Percentiles rank a stretch among this genome's conserved stretches.
phyloP scores from a whole-genome alignment of 768 basidiomycete species.

The Rhodotorula taiwanensis region DNA sequence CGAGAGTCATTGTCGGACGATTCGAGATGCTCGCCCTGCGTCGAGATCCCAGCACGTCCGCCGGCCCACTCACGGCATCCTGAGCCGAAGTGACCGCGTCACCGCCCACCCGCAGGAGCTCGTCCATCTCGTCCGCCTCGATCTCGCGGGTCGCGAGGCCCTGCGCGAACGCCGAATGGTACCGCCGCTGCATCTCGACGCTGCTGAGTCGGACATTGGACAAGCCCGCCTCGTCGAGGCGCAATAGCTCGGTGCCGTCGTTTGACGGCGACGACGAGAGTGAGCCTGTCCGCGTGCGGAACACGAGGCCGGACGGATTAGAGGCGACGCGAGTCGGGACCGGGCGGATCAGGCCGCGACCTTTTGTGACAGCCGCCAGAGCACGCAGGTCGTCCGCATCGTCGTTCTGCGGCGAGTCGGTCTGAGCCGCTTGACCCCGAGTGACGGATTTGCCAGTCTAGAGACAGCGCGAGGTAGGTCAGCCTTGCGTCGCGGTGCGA shows the following conservation, averaged over 20 bases:
- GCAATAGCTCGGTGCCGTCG: constrained; percentile 12
- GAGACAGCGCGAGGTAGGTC: too few relatives aligned
- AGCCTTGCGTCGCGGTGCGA: too few relatives aligned
- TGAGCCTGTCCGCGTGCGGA: constrained; percentile 8
- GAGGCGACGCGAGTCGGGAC: background rate
- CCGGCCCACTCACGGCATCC: too few relatives aligned
- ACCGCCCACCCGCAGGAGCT: background rate
- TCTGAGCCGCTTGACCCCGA: constrained; percentile 12
- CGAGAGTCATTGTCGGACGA: background rate
- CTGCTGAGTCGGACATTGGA: constrained; percentile 19
- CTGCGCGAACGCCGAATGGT: constrained; percentile 22
- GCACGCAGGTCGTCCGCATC: constrained; percentile 29
- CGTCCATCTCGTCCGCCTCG: constrained; percentile 30
- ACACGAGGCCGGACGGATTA: background rate
- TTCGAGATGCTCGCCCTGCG: constrained; percentile 22
- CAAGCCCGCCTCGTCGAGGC: constrained; percentile 27
- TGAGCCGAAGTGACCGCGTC: background rate
- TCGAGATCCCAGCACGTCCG: constrained; percentile 8
- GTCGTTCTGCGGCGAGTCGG: constrained; percentile 21
- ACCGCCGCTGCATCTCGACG: constrained; percentile 29
- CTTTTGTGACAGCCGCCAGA: constrained; percentile 3
- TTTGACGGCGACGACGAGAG: background rate
- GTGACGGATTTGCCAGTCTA: constrained; percentile 17
- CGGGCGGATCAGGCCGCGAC: constrained; percentile 8
- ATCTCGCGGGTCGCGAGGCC: constrained; percentile 3